Base-by-base conservation (phyloP, 1,139 yeast species). In the Kodamaea sp. region DNA sequence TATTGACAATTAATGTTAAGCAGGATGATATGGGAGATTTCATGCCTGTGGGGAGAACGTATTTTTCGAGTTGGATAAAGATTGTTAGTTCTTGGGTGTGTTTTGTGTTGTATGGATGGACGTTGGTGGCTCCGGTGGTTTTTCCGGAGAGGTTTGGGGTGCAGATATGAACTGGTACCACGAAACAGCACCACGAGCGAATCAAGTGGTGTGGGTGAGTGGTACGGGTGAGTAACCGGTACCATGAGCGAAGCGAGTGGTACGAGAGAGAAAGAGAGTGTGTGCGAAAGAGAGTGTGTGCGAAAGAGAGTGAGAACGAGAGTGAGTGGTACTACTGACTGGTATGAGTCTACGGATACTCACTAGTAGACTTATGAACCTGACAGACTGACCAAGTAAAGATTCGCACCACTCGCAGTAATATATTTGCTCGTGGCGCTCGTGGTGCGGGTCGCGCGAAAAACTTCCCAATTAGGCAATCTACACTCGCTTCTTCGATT, bases 21-120 rank as follows among this genome's bases (percentile, higher is more conserved):
- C 81, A 83, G 51, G 95, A 87, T 50, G 84, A 83, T 45, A 75
- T 79, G 36, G 96, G 95, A 6, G 95, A 88, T 48, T 94, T 94
- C 57, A 83, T 89, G 6, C 98, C 98, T 0, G 98, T 94, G 5
- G 99, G 99, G 1, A 73, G 98, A 58, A 92, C 98, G 0, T 90
- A 90, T 61, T 92, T 92, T 58, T 84, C 94, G 44, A 81, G 96
- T 9, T 89, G 97, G 96, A 89, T 90, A 39, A 92, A 92, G 64
- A 87, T 92, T 43, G 71, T 85, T 23, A 82, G 95, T 55, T 85
- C 97, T 2, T 89, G 97, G 96, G 79, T 86, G 26, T 94, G 98
- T 58, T 92, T 81, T 57, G 65, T 72, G 7, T 72, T 94, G 37
- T 94, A 90, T 55, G 81, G 84, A 1, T 92, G 98, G 98, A 86